Evolutionary conservation across 1,139 yeast genomes (phyloP), one percentile per base, ranked within the genome.

Genomic region (Yamadazyma oceani): DNA sequence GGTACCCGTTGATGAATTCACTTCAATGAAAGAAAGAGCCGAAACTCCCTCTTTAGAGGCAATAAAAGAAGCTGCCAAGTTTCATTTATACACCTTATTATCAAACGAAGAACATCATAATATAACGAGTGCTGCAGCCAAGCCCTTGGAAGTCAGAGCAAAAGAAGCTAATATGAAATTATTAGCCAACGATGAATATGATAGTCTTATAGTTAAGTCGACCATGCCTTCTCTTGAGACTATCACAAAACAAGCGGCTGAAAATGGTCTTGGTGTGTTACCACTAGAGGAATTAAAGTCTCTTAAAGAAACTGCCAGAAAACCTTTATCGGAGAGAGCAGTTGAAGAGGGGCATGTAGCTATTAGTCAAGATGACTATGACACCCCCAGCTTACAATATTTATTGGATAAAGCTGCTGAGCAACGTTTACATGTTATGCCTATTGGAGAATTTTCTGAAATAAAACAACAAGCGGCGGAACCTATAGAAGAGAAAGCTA

Each of bases 181-280:
- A 6, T 35, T 66, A 2, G 40, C 37, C 17, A 37, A 29, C 17
- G 43, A 48, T 8, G 69, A 63, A 26, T 65, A 65, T 39, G 67
- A 67, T 35, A 57, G 56, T 11, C 52, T 69, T 41, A 49, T 66
- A 17, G 40, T 66, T 10, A 55, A 50, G 32, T 70, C 69, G 5
- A 64, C 64, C 37, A 64, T 65, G 46, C 74, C 75, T 2, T 55
- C 70, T 4, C 48, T 68, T 26, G 68, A 62, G 6, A 49, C 49
- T 19, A 54, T 70, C 14, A 49, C 48, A 23, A 41, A 49, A 6
- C 51, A 48, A 31, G 74, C 75, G 1, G 39, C 43, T 0, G 48
- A 49, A 4, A 56, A 58, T 39, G 71, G 70, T 0, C 50, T 62
- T 35, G 51, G 45, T 7, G 53, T 65, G 3, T 26, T 66, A 5